Percentiles rank a stretch among this genome's conserved stretches.
Evolutionary conservation across 441 rosid species (phyloP).

Genomic region (Adansonia grandidieri): DNA sequence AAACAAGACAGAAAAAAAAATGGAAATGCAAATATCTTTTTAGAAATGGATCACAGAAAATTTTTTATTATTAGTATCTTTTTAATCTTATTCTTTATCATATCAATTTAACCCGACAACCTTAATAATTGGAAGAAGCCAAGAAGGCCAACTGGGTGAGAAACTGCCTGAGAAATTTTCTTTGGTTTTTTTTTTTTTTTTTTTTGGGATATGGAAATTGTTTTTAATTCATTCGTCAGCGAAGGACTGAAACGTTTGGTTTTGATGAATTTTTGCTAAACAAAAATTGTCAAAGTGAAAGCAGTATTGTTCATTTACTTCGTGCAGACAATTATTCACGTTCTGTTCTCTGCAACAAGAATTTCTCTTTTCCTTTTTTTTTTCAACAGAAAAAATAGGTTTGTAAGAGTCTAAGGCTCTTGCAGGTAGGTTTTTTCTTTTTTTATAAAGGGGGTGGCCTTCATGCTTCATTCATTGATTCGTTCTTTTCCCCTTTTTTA

Average conservation of each 20-base stretch:
- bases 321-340: neutral
- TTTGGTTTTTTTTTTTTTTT: too few relatives aligned
- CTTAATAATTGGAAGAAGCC: too few relatives aligned
- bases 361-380: neutral
- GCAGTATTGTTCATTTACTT: constrained; percentile 14
- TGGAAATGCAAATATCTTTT: constrained; percentile 23
- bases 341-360: neutral
- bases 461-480: neutral
- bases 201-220: neutral
- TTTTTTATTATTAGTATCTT: neutral
- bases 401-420: neutral
- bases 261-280: neutral
- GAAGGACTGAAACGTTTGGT: neutral
- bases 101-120: neutral
- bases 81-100: neutral
- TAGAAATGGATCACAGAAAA: constrained; percentile 19
- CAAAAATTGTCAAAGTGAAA: neutral
- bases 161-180: too few relatives aligned
- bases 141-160: neutral
- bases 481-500: neutral
- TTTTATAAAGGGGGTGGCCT: neutral
- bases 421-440: neutral
- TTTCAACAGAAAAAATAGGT: neutral
- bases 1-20: neutral
- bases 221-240: neutral